A percentile compares a stretch with the other conserved stretches of the same genome.
These are phyloP conservation scores for Fusarium coffeatum DNA, from an alignment of 2,329 filamentous ascomycete genomes.

Conservation along the genomic window DNA sequence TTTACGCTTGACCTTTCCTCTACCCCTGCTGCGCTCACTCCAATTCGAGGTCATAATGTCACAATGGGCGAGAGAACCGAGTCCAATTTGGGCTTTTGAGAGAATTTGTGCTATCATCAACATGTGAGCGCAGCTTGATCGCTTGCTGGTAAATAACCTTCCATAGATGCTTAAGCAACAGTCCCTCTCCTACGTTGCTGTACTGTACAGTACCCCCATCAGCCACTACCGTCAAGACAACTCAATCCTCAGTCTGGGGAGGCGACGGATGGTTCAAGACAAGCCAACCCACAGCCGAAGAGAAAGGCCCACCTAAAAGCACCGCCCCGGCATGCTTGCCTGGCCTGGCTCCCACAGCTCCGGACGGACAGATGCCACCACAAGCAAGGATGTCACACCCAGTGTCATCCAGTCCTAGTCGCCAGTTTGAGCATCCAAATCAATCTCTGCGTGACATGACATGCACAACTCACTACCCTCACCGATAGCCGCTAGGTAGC, in stretches of 20 bases:
- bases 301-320: slow-evolving; percentile 41
- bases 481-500: slow-evolving; percentile 31
- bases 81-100: slow-evolving; percentile 23
- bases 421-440: slow-evolving; percentile 26
- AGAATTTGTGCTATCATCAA: not conserved
- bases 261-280: slow-evolving; percentile 37
- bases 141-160: not conserved
- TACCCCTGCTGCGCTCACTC: slow-evolving; percentile 37
- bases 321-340: slow-evolving; percentile 42
- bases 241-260: slow-evolving; percentile 28
- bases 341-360: slow-evolving; percentile 39
- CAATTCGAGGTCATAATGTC: slow-evolving; percentile 41
- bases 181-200: not conserved
- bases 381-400: slow-evolving; percentile 37
- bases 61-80: slow-evolving; percentile 34
- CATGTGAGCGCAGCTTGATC: not conserved
- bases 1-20: slow-evolving; percentile 8
- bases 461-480: slow-evolving; percentile 41
- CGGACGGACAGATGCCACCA: slow-evolving; percentile 43
- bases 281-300: slow-evolving; percentile 27
- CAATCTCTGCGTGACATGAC: slow-evolving; percentile 44
- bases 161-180: not conserved
- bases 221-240: slow-evolving; percentile 7
- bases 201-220: not conserved
- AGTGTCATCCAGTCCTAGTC: slow-evolving; percentile 27